Base-by-base conservation (phyloP, 2,329 filamentous ascomycete genomes). In the Podosphaera fusca region DNA sequence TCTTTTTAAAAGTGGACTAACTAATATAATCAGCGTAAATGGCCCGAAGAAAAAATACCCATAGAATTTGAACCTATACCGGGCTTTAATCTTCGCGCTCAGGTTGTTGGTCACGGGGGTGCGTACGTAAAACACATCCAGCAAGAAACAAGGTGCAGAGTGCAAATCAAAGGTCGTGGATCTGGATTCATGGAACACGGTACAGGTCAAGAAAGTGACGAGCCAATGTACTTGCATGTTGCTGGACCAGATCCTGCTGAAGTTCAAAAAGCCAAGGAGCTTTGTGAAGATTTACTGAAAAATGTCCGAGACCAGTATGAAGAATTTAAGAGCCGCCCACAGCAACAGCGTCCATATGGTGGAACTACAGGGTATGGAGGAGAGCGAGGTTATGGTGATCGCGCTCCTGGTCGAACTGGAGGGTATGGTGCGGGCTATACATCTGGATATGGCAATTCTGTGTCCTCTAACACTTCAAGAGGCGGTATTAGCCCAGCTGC, bases 61-160 rank as follows among this genome's bases (percentile, higher is more conserved):
- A 89, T 98, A 63, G 81, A 82, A 60, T 80, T 98, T 58, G 92
- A 96, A 64, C 86, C 90, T 0, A 80, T 96, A 56, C 87, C 83
- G 31, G 92, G 92, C 29, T 98, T 98, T 72, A 98, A 98, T 67
- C 75, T 98, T 53, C 85, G 92, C 61, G 92, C 92, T 56, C 89
- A 96, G 68, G 90, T 98, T 52, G 92, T 98, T 57, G 92, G 92
- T 55, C 85, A 90, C 64, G 88, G 88, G 36, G 92, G 92, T 59
- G 85, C 87, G 49, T 95, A 96, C 67, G 92, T 98, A 60, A 98
- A 98, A 71, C 90, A 95, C 67, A 96, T 98, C 62, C 92, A 96
- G 70, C 82, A 89, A 67, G 88, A 95, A 70, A 96, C 92, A 12
- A 79, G 86, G 60, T 96, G 92, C 69, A 86, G 90, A 64, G 92